Evolutionary conservation across 306 rosid genomes (phyloP).

Genomic region (Acacia acuminata): DNA sequence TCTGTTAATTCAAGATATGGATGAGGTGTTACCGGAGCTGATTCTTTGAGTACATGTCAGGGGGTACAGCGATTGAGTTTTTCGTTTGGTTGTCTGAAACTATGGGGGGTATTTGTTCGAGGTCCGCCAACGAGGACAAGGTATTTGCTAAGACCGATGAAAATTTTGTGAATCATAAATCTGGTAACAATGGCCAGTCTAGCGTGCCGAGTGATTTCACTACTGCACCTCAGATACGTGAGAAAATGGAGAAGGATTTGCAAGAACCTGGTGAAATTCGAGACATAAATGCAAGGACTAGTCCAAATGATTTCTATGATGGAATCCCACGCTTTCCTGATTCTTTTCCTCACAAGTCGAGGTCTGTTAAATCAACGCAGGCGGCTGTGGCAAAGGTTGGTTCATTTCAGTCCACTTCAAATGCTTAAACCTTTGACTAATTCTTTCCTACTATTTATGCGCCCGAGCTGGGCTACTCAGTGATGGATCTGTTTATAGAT

Average conservation of each 20-base stretch:
- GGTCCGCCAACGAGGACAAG: constrained; percentile 41
- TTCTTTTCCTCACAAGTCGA: constrained; percentile 56
- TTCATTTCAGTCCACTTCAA: constrained; percentile 18
- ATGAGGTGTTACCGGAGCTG: constrained; percentile 17
- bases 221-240: constrained; percentile 25
- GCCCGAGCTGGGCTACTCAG: not conserved
- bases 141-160: constrained; percentile 38
- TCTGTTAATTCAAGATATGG: constrained; percentile 25
- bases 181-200: constrained; percentile 32
- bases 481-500: constrained; percentile 24
- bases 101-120: constrained; percentile 83
- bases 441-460: constrained; percentile 5
- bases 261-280: constrained; percentile 25
- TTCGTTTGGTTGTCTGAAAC: constrained; percentile 16
- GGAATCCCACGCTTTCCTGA: constrained; percentile 73
- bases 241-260: constrained; percentile 29
- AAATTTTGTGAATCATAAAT: constrained; percentile 31
- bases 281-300: constrained; percentile 1
- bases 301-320: constrained; percentile 63
- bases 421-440: not conserved
- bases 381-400: constrained; percentile 78
- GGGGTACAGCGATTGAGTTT: constrained; percentile 19
- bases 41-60: constrained; percentile 24
- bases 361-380: constrained; percentile 65
- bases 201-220: constrained; percentile 30